These are phyloP conservation scores for Beta macrorhiza DNA, from an alignment of 179 eudicot species.

Conservation along the genomic window DNA sequence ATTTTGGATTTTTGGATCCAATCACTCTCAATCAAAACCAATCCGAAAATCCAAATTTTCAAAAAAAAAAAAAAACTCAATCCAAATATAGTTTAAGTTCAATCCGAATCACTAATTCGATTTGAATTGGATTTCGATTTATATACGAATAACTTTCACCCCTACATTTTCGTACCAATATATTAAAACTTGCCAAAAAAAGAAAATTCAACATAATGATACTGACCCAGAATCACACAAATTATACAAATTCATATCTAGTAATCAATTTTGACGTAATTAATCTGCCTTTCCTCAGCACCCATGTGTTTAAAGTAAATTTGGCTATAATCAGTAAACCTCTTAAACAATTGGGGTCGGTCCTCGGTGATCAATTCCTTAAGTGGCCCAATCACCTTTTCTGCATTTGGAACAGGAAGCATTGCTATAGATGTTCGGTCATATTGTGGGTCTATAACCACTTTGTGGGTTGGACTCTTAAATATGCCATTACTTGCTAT, in stretches of 20 bases:
- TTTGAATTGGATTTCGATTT: no score
- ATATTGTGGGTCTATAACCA: conserved; percentile 35
- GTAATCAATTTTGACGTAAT: conserved; percentile 13
- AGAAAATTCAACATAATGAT: no score
- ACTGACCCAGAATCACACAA: no score
- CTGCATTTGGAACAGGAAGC: conserved; percentile 37
- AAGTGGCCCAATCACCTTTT: conserved; percentile 48
- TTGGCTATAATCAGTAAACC: conserved; percentile 32
- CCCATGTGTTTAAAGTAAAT: neutral
- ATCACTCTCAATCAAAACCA: no score
- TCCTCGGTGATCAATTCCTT: conserved; percentile 33
- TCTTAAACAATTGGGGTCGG: conserved; percentile 36
- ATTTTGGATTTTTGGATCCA: no score
- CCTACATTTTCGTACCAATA: no score
- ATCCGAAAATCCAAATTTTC: no score
- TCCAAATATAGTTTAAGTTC: no score
- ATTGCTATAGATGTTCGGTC: conserved; percentile 45
- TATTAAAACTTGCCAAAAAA: no score
- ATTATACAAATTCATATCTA: neutral
- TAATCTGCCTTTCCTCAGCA: conserved; percentile 19
- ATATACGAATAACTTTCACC: no score
- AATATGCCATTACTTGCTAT: conserved; percentile 46
- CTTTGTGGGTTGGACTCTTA: conserved; percentile 51
- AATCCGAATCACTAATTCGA: no score
- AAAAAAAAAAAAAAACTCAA: no score